Base-by-base conservation (phyloP, 169 alveolate species). In the Plasmodium ovale region DNA sequence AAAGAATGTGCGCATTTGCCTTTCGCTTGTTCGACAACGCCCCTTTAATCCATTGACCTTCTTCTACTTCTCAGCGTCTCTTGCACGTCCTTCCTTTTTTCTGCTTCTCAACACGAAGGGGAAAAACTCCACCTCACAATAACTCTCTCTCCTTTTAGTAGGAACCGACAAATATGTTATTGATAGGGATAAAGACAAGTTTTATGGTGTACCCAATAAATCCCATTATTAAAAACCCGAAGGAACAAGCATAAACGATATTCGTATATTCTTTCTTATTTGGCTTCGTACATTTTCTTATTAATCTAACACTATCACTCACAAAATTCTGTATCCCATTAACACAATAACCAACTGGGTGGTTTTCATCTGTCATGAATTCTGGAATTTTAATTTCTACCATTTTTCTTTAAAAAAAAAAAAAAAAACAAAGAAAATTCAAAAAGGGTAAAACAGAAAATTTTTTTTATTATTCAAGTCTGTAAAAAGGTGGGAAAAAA, bases 171-270 rank as follows among this genome's bases (percentile, higher is more conserved):
- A 97, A 96, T 56, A 97, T 97, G 87, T 97, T 97, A 93, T 97
- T 97, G 74, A 97, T 97, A 37, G 99, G 99, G 56, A 97, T 97
- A 93, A 97, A 97, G 31, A 97, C 96, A 37, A 97, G 96, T 92
- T 97, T 97, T 33, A 97, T 97, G 59, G 96, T 93, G 91, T 97
- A 97, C 33, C 99, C 99, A 74, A 97, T 97, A 73, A 96, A 94
- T 62, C 99, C 99, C 98, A 97, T 97, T 49, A 97, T 96, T 67
- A 96, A 95, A 87, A 97, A 97, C 33, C 99, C 99, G 60, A 97
- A 93, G 25, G 99, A 95, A 74, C 99, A 97, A 19, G 99, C 99
- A 74, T 94, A 88, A 53, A 87, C 88, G 25, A 91, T 92, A 59
- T 89, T 87, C 42, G 90, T 62, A 90, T 91, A 94, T 94, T 98